phyloP scores from a whole-genome alignment of 2,329 filamentous ascomycete genomes.

The Endoconidiophora polonica region DNA sequence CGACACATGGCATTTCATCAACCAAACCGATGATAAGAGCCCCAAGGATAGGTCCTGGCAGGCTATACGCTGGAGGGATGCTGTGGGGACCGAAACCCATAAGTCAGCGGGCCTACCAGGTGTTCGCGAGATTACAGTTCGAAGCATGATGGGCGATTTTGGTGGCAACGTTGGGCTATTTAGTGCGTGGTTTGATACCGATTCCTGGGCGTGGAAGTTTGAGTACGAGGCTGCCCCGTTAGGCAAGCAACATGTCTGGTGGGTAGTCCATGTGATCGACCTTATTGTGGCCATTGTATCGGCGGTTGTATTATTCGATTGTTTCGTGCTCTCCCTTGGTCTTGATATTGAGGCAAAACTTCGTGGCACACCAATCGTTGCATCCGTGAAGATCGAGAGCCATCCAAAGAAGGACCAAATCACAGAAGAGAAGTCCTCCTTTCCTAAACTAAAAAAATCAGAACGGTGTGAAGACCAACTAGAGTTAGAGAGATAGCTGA shows the following conservation, averaged over 20 bases:
- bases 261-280: constrained; percentile 27
- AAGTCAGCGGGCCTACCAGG: constrained; percentile 35
- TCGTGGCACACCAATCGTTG: neutral
- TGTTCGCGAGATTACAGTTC: constrained; percentile 76
- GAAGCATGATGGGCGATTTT: constrained; percentile 97
- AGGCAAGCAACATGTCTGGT: constrained; percentile 87
- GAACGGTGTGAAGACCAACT: no score
- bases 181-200: constrained; percentile 73
- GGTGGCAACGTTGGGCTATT: constrained; percentile 82
- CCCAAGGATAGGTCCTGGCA: constrained; percentile 32
- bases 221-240: constrained; percentile 65
- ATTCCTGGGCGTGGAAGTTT: constrained; percentile 58
- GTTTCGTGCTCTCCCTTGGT: neutral
- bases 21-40: constrained; percentile 34
- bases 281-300: constrained; percentile 1
- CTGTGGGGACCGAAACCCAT: constrained; percentile 25
- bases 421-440: no score
- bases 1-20: constrained; percentile 70
- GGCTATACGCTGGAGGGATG: constrained; percentile 30
- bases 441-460: no score
- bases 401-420: neutral
- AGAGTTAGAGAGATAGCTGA: no score
- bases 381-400: no score
- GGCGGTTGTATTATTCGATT: constrained; percentile 1
- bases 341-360: constrained; percentile 9